Conservation (phyloP, 2,329 filamentous ascomycete species). For the Xylariomycetidae sp. region DNA sequence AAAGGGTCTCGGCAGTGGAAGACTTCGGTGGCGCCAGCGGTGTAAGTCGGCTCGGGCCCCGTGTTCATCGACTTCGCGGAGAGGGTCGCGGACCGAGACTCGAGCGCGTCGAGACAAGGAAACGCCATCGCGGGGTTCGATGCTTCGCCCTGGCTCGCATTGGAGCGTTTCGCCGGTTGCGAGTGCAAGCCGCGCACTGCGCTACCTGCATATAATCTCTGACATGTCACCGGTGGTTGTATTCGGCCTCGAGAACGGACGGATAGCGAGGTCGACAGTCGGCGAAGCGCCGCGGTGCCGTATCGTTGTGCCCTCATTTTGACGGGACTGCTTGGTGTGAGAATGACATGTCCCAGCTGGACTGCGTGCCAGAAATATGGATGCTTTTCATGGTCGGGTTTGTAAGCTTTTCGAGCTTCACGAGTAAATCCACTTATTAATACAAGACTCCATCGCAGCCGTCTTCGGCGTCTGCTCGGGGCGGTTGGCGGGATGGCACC, state of each 20-base stretch:
- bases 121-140: constrained; percentile 86
- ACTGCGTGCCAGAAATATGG: constrained; percentile 7
- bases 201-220: constrained; percentile 2
- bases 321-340: too few species aligned
- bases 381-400: constrained; percentile 16
- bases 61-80: constrained; percentile 60
- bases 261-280: constrained; percentile 14
- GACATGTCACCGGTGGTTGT: constrained; percentile 6
- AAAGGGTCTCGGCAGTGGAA: constrained; percentile 72
- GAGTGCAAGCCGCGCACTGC: constrained; percentile 18
- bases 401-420: too few species aligned
- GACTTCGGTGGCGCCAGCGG: constrained; percentile 72
- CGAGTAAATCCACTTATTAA: too few species aligned
- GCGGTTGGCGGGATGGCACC: too few species aligned
- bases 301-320: constrained; percentile 19
- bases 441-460: too few species aligned
- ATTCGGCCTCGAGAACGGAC: constrained; percentile 5
- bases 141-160: constrained; percentile 30
- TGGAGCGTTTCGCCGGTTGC: constrained; percentile 16
- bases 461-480: too few species aligned
- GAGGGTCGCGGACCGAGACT: constrained; percentile 70
- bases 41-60: constrained; percentile 92
- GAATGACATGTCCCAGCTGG: too few species aligned
- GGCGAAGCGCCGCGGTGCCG: constrained; percentile 18
- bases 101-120: constrained; percentile 80